Evolutionary conservation across 2,329 filamentous ascomycete species (phyloP).

Genomic region (Colletotrichum trifolii): DNA sequence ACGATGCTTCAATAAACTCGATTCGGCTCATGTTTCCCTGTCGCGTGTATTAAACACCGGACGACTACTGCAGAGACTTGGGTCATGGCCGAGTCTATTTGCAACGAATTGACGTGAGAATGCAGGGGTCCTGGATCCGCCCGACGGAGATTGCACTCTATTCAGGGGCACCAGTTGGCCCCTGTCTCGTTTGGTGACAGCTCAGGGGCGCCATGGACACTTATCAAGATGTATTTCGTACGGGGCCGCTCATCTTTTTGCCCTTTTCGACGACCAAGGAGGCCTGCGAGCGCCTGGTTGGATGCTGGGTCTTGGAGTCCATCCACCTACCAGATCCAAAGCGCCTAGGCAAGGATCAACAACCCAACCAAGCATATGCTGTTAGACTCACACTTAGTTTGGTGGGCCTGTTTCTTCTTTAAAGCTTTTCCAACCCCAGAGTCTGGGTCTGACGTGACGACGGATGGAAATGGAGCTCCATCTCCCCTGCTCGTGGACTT

Average conservation of each 20-base stretch:
- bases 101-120: conserved; percentile 14
- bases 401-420: conserved; percentile 31
- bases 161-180: not conserved
- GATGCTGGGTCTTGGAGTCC: not conserved
- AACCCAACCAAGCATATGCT: conserved; percentile 12
- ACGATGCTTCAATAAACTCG: conserved; percentile 29
- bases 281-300: too few relatives aligned
- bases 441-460: conserved; percentile 10
- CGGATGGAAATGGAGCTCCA: not conserved
- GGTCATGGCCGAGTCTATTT: conserved; percentile 8
- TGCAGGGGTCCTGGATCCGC: conserved; percentile 24
- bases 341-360: not conserved
- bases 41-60: conserved; percentile 9
- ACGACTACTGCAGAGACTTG: conserved; percentile 1
- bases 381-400: conserved; percentile 1
- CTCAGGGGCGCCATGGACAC: conserved; percentile 9
- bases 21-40: conserved; percentile 15
- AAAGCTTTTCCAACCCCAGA: conserved; percentile 12
- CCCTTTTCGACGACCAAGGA: not conserved
- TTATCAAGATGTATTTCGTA: not conserved
- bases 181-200: not conserved
- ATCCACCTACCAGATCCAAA: not conserved
- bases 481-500: not conserved
- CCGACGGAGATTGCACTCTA: conserved; percentile 21
- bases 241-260: not conserved